Conservation (phyloP, 805 yeast genomes). For the Wickerhamiella alocasiicola region DNA sequence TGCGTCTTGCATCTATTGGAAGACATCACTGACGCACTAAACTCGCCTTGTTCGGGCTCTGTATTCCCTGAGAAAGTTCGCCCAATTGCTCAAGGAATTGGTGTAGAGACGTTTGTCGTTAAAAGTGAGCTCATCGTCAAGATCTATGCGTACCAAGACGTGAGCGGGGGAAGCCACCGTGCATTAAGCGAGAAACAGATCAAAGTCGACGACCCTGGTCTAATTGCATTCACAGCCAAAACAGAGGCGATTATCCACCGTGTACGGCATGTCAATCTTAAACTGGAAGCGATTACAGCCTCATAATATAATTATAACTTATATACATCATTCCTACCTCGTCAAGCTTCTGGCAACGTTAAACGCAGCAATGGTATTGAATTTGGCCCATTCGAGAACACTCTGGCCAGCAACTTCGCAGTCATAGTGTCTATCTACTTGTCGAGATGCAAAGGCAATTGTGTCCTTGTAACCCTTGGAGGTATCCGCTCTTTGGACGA, state of each 20-base stretch:
- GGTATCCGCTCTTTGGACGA: constrained; percentile 67
- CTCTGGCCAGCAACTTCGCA: constrained; percentile 51
- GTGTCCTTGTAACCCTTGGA: constrained; percentile 48
- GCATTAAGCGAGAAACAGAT: constrained; percentile 1
- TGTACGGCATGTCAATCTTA: constrained; percentile 1
- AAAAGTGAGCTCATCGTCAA: constrained; percentile 8
- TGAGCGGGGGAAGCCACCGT: constrained; percentile 1
- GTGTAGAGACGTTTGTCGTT: constrained; percentile 3
- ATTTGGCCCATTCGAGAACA: constrained; percentile 64
- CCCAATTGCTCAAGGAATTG: constrained; percentile 1
- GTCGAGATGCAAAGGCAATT: constrained; percentile 46
- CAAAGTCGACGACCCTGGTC: constrained; percentile 8
- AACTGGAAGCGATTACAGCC: constrained; percentile 1
- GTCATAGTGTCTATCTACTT: constrained; percentile 39
- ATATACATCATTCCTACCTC: constrained; percentile 5
- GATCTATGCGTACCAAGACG: constrained; percentile 10
- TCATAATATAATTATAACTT: not conserved
- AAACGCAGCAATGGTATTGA: constrained; percentile 48
- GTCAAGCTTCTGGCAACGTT: constrained; percentile 60
- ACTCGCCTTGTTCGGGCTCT: not conserved
- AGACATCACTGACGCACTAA: not conserved
- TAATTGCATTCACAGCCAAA: constrained; percentile 9
- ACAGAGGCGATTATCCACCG: constrained; percentile 8
- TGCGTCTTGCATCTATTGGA: not conserved
- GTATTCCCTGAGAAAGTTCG: constrained; percentile 9